These are phyloP conservation scores for Skeletonema grethae DNA, from an alignment of 108 stramenopile genomes.

Conservation along the genomic window DNA sequence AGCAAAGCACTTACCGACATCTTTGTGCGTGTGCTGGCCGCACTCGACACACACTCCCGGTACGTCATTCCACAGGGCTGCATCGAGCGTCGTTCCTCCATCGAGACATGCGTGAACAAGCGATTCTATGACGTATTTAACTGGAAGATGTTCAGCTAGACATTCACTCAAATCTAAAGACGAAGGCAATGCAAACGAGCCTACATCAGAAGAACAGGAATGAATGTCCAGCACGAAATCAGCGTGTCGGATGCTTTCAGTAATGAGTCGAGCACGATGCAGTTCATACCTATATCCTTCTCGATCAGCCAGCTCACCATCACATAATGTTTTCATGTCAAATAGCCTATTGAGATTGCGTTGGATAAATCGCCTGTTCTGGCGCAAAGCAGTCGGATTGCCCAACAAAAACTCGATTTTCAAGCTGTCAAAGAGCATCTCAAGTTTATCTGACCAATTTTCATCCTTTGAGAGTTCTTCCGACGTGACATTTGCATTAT, in stretches of 20 bases:
- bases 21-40: constrained; percentile 38
- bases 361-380: constrained; percentile 25
- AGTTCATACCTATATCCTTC: constrained; percentile 41
- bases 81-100: constrained; percentile 40
- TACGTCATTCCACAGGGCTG: constrained; percentile 26
- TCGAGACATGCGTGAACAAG: constrained; percentile 28
- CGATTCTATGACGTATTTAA: constrained; percentile 41
- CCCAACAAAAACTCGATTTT: constrained; percentile 40
- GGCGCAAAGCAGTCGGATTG: constrained; percentile 31
- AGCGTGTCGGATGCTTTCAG: constrained; percentile 35
- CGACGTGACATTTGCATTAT: constrained; percentile 11
- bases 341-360: constrained; percentile 38
- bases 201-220: constrained; percentile 38
- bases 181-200: constrained; percentile 46
- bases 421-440: constrained; percentile 24
- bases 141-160: constrained; percentile 34
- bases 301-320: constrained; percentile 20
- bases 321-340: constrained; percentile 33
- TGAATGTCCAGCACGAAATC: constrained; percentile 46
- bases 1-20: constrained; percentile 10
- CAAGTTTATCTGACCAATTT: constrained; percentile 28
- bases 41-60: constrained; percentile 43
- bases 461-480: constrained; percentile 22
- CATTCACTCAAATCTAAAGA: constrained; percentile 33
- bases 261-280: constrained; percentile 29